Base-by-base conservation (phyloP, 495 filamentous ascomycete species). In the Podospora bellae-mahoneyi region DNA sequence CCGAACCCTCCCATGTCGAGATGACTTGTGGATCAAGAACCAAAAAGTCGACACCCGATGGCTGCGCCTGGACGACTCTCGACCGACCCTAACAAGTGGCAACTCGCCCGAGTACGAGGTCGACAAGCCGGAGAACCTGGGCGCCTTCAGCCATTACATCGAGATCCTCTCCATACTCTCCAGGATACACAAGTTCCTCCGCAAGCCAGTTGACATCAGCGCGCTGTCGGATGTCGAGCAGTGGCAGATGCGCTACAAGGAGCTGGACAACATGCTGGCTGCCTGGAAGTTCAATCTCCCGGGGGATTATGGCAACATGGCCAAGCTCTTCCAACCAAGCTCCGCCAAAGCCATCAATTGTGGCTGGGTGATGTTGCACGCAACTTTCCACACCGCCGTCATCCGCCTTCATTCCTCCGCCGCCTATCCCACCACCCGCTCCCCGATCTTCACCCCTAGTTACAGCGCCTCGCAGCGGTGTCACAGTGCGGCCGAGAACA, bases 321-420 rank as follows among this genome's bases (percentile, higher is more conserved):
- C 89, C 30, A 87, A 91, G 56, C 77, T 93, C 1, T 91, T 92
- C 76, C 85, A 86, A 62, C 85, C 84, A 0, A 79, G 83, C 2
- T 86, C 86, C n/a, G 84, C 80, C 68, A 91, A 90, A 70, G 81
- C 84, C 13, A 78, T 91, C 44, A 93, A 92, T 73, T 90, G 89
- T 73, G 89, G 90, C 60, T 94, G 92, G 91, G 89, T 96, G 54
- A 93, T 96, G 86, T 83, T 96, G n/a, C 93, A 96, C 74, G 88
- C 90, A 16, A 90, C 90, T n/a, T 81, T 77, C 68, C 77, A 81
- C 74, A 94, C 91, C 4, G 89, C 92, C 67, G 87, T 96, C 9
- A 96, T 97, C 70, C 88, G 93, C 19, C 84, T 97, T 15, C 92
- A 96, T 80, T 95, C 93, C n/a, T 94, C 91, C 4, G 92, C 93